A percentile compares a stretch with the other conserved stretches of the same genome.
Conservation (phyloP, 352 stramenopile genomes). For the Phytopythium litorale region DNA sequence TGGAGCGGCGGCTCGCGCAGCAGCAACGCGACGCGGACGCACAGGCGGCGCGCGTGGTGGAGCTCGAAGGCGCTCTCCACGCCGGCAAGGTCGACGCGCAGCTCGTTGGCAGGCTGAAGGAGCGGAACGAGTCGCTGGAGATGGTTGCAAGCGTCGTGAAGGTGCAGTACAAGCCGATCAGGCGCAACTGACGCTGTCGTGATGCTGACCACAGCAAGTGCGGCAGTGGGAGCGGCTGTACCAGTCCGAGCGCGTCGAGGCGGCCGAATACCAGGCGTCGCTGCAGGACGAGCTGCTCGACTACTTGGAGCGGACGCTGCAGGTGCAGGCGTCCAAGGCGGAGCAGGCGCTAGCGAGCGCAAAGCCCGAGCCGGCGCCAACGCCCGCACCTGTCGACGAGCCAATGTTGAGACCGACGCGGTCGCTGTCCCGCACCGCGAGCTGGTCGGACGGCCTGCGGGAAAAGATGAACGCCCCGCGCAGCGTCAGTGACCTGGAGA, state of each 20-base stretch:
- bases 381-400: neutral
- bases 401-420: neutral
- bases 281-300: conserved; percentile 56
- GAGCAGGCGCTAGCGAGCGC: neutral
- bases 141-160: conserved; percentile 20
- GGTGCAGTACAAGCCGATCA: neutral
- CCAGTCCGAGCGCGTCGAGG: conserved; percentile 34
- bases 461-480: conserved; percentile 22
- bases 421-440: conserved; percentile 1
- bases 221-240: conserved; percentile 59
- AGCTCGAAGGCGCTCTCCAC: conserved; percentile 54
- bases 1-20: conserved; percentile 42
- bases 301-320: conserved; percentile 41
- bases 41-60: conserved; percentile 56
- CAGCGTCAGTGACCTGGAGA: conserved; percentile 64
- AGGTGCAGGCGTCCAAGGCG: neutral
- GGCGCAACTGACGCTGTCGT: too few species aligned
- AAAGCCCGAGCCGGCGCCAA: neutral
- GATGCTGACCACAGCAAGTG: conserved; percentile 28
- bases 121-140: conserved; percentile 38
- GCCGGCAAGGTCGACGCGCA: conserved; percentile 37
- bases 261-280: conserved; percentile 23
- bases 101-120: conserved; percentile 27
- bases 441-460: conserved; percentile 5
- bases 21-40: conserved; percentile 53